Evolutionary conservation across 352 stramenopile genomes (phyloP).

Genomic region (Phytophthora aleatoria): DNA sequence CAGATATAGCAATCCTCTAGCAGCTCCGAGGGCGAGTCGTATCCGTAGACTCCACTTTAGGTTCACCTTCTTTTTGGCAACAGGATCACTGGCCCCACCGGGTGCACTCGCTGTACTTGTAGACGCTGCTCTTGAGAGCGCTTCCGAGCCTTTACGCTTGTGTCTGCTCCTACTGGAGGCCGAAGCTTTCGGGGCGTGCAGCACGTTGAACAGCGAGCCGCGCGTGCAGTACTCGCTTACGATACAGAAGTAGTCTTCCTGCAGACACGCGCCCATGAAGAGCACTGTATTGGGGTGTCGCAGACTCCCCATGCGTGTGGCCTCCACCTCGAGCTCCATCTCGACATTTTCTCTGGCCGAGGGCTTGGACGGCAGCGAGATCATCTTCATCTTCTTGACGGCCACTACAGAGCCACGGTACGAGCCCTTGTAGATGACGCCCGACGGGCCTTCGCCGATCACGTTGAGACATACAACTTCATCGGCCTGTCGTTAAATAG

Average conservation of each 20-base stretch:
- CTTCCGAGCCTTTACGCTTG: conserved; percentile 38
- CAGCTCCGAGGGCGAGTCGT: conserved; percentile 79
- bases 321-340: conserved; percentile 83
- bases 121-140: conserved; percentile 15
- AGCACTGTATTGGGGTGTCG: conserved; percentile 98
- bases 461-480: conserved; percentile 83
- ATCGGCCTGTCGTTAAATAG: conserved; percentile 51
- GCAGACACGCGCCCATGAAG: conserved; percentile 97
- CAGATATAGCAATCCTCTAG: conserved; percentile 80
- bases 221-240: conserved; percentile 96
- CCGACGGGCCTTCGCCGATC: conserved; percentile 80
- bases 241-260: conserved; percentile 96
- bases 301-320: conserved; percentile 89
- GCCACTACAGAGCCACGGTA: conserved; percentile 86
- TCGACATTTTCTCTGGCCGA: conserved; percentile 75
- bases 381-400: conserved; percentile 90
- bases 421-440: conserved; percentile 85
- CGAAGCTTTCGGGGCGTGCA: conserved; percentile 67
- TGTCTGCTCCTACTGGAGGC: conserved; percentile 29
- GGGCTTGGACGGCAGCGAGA: conserved; percentile 56
- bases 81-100: conserved; percentile 14
- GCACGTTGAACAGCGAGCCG: conserved; percentile 95
- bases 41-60: conserved; percentile 84
- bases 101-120: conserved; percentile 27
- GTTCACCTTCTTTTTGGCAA: conserved; percentile 59